Percentiles rank a stretch among this genome's conserved stretches.
These are phyloP conservation scores for Skeletonema grethae DNA, from an alignment of 108 stramenopile species.

Conservation along the genomic window DNA sequence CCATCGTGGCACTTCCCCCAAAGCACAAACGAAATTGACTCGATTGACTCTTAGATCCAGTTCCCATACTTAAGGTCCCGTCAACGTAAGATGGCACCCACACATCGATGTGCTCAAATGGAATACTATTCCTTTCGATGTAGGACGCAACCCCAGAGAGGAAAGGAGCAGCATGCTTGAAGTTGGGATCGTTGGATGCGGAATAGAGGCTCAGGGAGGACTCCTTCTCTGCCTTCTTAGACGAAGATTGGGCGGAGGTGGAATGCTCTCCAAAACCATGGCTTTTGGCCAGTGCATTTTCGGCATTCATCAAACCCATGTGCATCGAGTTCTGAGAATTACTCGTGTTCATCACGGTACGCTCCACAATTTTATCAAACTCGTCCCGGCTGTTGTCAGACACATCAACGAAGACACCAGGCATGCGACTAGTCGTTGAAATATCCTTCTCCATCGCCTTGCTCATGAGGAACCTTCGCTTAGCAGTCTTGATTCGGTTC, in stretches of 20 bases:
- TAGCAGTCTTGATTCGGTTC: conserved; percentile 67
- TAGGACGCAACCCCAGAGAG: conserved; percentile 65
- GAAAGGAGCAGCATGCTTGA: conserved; percentile 62
- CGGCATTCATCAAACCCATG: not conserved
- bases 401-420: conserved; percentile 57
- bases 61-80: not conserved
- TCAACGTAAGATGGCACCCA: conserved; percentile 74
- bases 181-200: conserved; percentile 28
- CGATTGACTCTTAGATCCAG: not conserved
- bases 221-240: conserved; percentile 4
- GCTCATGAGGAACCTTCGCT: conserved; percentile 80
- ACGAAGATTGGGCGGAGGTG: not conserved
- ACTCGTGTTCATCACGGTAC: not conserved
- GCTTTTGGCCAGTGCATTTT: not conserved
- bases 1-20: conserved; percentile 64
- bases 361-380: not conserved
- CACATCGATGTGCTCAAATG: conserved; percentile 84
- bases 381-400: not conserved
- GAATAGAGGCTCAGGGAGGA: not conserved
- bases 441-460: conserved; percentile 61
- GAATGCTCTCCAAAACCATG: conserved; percentile 3
- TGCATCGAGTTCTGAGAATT: conserved; percentile 7
- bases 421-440: conserved; percentile 26
- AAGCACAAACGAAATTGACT: conserved; percentile 51
- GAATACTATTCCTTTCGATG: conserved; percentile 62